Evolutionary conservation across 768 basidiomycete species (phyloP).

Genomic region (Suillus subalutaceus): DNA sequence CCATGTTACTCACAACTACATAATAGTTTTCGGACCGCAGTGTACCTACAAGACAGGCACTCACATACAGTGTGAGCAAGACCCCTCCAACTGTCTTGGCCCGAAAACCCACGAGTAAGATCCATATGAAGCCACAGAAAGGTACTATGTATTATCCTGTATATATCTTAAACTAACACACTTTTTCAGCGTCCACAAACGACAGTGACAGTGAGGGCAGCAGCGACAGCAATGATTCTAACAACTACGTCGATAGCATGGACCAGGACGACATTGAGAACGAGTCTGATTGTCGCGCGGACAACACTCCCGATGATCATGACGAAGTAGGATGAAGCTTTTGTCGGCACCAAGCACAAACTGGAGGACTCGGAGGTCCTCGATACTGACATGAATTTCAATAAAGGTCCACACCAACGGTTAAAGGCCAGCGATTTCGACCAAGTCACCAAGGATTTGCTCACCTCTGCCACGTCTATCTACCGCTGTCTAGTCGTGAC

Average conservation of each 20-base stretch:
- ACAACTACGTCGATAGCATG: background rate
- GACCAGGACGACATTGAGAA: background rate
- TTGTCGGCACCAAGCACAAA: background rate
- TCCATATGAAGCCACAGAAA: background rate
- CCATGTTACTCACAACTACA: background rate
- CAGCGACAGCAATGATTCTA: background rate
- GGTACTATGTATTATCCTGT: background rate
- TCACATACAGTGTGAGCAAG: background rate
- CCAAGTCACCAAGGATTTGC: background rate
- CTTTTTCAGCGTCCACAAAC: background rate
- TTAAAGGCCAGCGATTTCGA: background rate
- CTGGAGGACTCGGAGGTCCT: background rate
- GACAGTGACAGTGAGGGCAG: background rate
- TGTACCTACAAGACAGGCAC: background rate
- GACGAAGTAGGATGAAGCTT: background rate
- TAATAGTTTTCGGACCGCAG: background rate
- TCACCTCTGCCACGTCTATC: too few species aligned
- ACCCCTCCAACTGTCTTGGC: background rate
- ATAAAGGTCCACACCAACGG: background rate
- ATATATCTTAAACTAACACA: background rate
- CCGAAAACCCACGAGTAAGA: background rate
- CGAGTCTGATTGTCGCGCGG: background rate
- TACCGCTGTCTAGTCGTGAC: background rate
- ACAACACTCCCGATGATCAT: constrained; percentile 1
- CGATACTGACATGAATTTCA: background rate